These are phyloP conservation scores for Tripterygium wilfordii DNA, from an alignment of 177 flowering plant genomes.

Conservation along the genomic window DNA sequence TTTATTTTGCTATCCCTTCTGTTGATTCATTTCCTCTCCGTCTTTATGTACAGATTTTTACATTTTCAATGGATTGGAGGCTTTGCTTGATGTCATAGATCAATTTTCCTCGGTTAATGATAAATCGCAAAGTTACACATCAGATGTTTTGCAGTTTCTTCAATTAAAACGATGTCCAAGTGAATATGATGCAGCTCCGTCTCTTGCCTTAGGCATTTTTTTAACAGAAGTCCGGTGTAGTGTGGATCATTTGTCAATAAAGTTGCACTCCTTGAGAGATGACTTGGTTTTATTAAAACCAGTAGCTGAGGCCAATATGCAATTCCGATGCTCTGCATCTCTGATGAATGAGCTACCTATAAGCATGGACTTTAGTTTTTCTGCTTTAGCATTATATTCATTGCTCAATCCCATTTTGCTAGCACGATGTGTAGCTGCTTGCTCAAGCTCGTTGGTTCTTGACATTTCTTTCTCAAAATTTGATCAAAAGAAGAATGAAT, in stretches of 20 bases:
- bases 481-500: conserved; percentile 22
- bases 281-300: conserved; percentile 22
- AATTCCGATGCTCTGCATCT: conserved; percentile 42
- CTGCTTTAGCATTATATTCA: conserved; percentile 41
- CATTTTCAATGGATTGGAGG: conserved; percentile 42
- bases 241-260: conserved; percentile 36
- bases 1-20: not conserved
- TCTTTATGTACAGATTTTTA: conserved; percentile 34
- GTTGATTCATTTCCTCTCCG: not conserved
- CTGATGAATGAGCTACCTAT: conserved; percentile 38
- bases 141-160: conserved; percentile 58
- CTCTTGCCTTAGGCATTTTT: conserved; percentile 21
- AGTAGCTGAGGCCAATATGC: conserved; percentile 47
- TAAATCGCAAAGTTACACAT: conserved; percentile 44
- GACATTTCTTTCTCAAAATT: conserved; percentile 33
- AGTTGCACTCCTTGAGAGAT: conserved; percentile 16
- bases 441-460: conserved; percentile 31
- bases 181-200: conserved; percentile 15
- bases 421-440: conserved; percentile 22
- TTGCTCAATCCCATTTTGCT: conserved; percentile 32
- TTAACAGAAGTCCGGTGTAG: conserved; percentile 33
- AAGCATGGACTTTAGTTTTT: conserved; percentile 35
- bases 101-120: conserved; percentile 45
- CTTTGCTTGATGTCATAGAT: conserved; percentile 36
- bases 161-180: conserved; percentile 33